A percentile compares a stretch with the other conserved stretches of the same genome.
Conservation (phyloP, 257 asterid species). For the Capsicum pubescens region DNA sequence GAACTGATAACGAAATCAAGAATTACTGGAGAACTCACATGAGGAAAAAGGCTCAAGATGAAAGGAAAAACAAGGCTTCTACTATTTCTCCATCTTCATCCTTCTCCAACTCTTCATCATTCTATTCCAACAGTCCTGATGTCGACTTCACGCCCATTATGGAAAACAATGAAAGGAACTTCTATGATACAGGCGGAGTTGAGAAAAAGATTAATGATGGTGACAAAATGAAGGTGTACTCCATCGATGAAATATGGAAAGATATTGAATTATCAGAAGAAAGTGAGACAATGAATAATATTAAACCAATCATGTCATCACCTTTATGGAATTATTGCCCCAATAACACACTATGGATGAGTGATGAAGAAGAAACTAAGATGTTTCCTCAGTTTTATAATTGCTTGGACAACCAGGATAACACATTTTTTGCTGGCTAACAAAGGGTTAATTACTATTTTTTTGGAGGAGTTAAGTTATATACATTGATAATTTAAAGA, state of each 20-base stretch:
- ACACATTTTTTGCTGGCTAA: conserved; percentile 26
- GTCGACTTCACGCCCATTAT: conserved; percentile 34
- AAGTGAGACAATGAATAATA: conserved; percentile 24
- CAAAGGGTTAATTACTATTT: neutral
- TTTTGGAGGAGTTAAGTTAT: neutral
- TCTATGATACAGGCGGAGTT: conserved; percentile 70
- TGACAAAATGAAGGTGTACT: conserved; percentile 44
- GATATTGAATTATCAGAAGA: conserved; percentile 66
- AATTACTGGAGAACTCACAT: conserved; percentile 74
- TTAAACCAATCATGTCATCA: conserved; percentile 40
- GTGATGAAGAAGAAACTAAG: conserved; percentile 23
- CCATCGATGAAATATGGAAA: conserved; percentile 91
- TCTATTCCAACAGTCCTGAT: conserved; percentile 38
- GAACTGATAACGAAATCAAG: conserved; percentile 20
- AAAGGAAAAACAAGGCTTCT: conserved; percentile 48
- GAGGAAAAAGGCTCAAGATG: conserved; percentile 84
- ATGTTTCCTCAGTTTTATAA: conserved; percentile 15
- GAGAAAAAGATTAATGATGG: conserved; percentile 33
- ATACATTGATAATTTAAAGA: neutral
- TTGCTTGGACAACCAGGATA: conserved; percentile 20
- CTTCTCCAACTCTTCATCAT: conserved; percentile 52
- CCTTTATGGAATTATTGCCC: conserved; percentile 63
- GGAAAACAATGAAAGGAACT: conserved; percentile 48
- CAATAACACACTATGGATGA: conserved; percentile 50
- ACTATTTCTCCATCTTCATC: conserved; percentile 41